Evolutionary conservation across 768 basidiomycete species (phyloP).

Genomic region (Russula compacta): DNA sequence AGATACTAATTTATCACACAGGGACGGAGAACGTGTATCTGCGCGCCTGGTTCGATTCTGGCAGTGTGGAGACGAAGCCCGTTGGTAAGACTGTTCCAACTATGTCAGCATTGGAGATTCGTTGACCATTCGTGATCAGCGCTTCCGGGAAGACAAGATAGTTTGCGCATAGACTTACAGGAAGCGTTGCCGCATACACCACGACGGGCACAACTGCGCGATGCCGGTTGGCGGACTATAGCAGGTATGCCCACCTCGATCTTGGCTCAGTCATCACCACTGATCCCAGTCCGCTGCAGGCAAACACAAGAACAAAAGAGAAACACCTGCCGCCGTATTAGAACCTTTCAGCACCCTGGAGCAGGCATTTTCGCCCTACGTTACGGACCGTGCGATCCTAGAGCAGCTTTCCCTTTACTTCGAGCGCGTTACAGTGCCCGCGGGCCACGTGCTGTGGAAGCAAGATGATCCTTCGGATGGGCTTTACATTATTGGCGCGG

Average conservation of each 20-base stretch:
- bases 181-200: slow-evolving; percentile 15
- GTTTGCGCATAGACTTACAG: slow-evolving; percentile 5
- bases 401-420: slow-evolving; percentile 63
- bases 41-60: slow-evolving; percentile 64
- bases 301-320: neutral
- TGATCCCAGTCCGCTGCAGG: slow-evolving; percentile 2
- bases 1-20: slow-evolving; percentile 26
- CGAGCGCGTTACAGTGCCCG: slow-evolving; percentile 45
- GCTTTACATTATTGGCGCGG: slow-evolving; percentile 82
- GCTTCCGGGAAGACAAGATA: slow-evolving; percentile 16
- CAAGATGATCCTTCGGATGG: slow-evolving; percentile 73
- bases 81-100: slow-evolving; percentile 34
- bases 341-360: slow-evolving; percentile 60
- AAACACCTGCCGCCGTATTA: neutral
- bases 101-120: neutral
- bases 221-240: slow-evolving; percentile 17
- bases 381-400: slow-evolving; percentile 48
- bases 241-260: slow-evolving; percentile 4
- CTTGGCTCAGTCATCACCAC: neutral
- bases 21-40: slow-evolving; percentile 95
- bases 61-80: slow-evolving; percentile 43
- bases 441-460: slow-evolving; percentile 61
- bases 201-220: slow-evolving; percentile 18
- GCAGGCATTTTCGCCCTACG: slow-evolving; percentile 73
- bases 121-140: neutral